Base-by-base conservation (phyloP, 2,329 filamentous ascomycete genomes). In the Aspergillus caelatus region DNA sequence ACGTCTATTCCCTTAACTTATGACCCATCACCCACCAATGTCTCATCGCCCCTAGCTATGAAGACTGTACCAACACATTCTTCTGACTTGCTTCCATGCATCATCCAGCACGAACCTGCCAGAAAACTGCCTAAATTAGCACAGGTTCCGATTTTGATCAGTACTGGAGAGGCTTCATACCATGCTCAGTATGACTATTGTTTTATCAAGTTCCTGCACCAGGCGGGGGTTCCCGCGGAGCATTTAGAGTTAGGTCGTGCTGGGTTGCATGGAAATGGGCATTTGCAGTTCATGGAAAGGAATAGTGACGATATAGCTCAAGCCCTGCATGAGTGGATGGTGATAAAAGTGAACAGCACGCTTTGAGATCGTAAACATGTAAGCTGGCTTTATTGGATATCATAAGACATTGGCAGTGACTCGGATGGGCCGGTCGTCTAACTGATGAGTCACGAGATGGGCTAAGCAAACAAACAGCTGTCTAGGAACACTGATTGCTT, bases 141-240 rank as follows among this genome's bases (percentile, higher is more conserved):
- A 2, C 76, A 77, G 19, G 77, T 87, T 7, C 82, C 80, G 0
- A 81, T 84, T 6, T 72, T 85, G 1, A 65, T 88, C 19, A 68
- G 86, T 30, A 87, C 85, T 0, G 77, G 77, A 0, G 82, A 87
- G 61, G 82, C 86, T 3, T 84, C 83, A 58, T 81, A 79, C n/a
- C 86, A 88, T 71, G 75, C 77, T 2, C 72, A 76, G 11, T 88
- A 84, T 64, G 87, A 89, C 67, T 82, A 84, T 72, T 86, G 84
- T 41, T 86, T 83, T 0, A 80, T 83, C 1, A 65, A 72, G 14
- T 88, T 83, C 69, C 70, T 89, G 69, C 68, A 73, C 58, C 86
- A 89, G 69, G 84, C 82, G 2, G 85, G 86, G 0, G 78, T 83
- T 1, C n/a, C 59, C 19, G 77, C 80, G 1, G 76, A 83, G 2